Evolutionary conservation across 2,329 filamentous ascomycete species (phyloP).

Genomic region (Scopulariopsis brevicaulis): DNA sequence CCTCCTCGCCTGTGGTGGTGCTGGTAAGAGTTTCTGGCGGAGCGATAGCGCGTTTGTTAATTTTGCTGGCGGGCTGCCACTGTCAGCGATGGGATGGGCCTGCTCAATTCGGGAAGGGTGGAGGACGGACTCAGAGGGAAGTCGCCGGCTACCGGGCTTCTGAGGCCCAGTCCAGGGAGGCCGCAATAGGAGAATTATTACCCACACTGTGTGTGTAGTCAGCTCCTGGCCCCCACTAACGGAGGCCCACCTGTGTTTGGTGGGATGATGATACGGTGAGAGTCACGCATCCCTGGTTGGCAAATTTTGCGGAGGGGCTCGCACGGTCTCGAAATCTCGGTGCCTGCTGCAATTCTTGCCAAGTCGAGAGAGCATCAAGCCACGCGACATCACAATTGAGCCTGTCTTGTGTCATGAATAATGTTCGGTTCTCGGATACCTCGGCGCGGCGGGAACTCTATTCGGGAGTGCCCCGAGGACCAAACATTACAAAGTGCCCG

Average conservation of each 20-base stretch:
- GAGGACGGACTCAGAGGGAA: background rate
- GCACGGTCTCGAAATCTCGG: background rate
- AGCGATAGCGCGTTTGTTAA: background rate
- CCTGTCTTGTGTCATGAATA: background rate
- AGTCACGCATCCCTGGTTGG: background rate
- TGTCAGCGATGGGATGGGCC: background rate
- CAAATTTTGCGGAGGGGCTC: background rate
- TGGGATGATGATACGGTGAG: background rate
- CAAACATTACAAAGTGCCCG: no score
- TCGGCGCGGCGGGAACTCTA: no score
- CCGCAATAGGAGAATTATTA: background rate
- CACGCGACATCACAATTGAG: background rate
- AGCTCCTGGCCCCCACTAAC: background rate
- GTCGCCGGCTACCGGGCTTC: background rate
- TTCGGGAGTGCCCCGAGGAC: no score
- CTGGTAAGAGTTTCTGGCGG: background rate
- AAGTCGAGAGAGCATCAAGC: background rate
- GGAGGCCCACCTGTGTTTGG: background rate
- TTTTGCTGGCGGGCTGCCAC: conserved; percentile 1
- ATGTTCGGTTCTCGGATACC: background rate
- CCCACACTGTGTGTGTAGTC: background rate
- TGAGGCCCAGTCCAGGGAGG: background rate
- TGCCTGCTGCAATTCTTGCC: background rate
- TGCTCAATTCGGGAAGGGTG: background rate
- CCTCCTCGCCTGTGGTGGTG: background rate